phyloP scores from a whole-genome alignment of 345 rosid genomes.

The Capsella bursapastoris region DNA sequence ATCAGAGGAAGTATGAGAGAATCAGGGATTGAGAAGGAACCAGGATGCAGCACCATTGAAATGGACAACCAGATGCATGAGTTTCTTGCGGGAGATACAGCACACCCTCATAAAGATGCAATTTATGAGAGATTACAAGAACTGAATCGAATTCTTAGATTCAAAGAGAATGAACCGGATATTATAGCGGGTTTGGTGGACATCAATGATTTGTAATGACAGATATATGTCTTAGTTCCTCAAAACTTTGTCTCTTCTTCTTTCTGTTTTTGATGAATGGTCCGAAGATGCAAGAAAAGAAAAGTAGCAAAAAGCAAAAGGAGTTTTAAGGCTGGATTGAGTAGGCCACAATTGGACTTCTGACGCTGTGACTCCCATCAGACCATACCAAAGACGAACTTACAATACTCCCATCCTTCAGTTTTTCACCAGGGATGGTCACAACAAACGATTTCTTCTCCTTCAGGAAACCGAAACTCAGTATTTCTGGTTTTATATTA shows the following conservation, averaged over 20 bases:
- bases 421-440: slow-evolving; percentile 38
- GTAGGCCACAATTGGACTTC: slow-evolving; percentile 50
- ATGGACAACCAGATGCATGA: slow-evolving; percentile 60
- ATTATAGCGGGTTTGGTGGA: slow-evolving; percentile 48
- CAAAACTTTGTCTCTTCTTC: not conserved
- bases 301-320: not conserved
- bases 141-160: slow-evolving; percentile 46
- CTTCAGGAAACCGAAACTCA: slow-evolving; percentile 37
- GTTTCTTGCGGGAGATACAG: slow-evolving; percentile 57
- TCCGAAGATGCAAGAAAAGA: not conserved
- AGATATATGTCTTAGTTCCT: slow-evolving; percentile 20
- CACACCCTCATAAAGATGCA: slow-evolving; percentile 56
- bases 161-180: slow-evolving; percentile 49
- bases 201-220: slow-evolving; percentile 49
- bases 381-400: slow-evolving; percentile 50
- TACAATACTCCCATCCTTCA: slow-evolving; percentile 9
- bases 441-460: slow-evolving; percentile 44
- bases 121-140: slow-evolving; percentile 63
- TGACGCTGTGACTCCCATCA: slow-evolving; percentile 47
- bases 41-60: slow-evolving; percentile 71
- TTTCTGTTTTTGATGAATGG: slow-evolving; percentile 28
- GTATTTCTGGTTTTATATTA: slow-evolving; percentile 38
- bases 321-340: slow-evolving; percentile 15
- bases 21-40: slow-evolving; percentile 61
- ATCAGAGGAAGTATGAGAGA: slow-evolving; percentile 62